Percentiles rank a stretch among this genome's conserved stretches.
Evolutionary conservation across 1,284 basidiomycete genomes (phyloP).

Genomic region (Megacollybia platyphylla): DNA sequence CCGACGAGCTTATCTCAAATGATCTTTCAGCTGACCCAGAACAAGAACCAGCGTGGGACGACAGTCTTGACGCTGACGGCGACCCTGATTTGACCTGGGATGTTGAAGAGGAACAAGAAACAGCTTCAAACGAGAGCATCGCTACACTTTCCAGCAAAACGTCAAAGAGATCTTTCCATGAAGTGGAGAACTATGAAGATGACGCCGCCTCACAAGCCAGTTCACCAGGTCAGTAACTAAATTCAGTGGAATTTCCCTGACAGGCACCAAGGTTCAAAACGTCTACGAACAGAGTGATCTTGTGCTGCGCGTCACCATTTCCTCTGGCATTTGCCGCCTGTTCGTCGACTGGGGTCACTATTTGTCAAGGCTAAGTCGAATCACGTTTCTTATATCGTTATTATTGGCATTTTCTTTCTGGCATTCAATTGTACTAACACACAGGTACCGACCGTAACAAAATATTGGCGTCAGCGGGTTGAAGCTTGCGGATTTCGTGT

Average conservation of each 20-base stretch:
- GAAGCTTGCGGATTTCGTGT: too few relatives aligned
- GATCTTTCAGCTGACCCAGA: conserved; percentile 4
- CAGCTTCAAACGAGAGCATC: conserved; percentile 23
- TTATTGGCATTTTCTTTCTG: too few relatives aligned
- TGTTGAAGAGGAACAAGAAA: conserved; percentile 16
- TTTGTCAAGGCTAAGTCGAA: too few relatives aligned
- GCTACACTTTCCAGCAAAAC: conserved; percentile 32
- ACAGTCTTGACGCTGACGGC: conserved; percentile 18
- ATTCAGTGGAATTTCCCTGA: neutral
- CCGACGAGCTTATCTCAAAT: neutral
- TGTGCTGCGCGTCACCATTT: neutral
- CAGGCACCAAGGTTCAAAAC: conserved; percentile 6
- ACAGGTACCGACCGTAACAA: too few relatives aligned
- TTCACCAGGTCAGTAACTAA: conserved; percentile 28
- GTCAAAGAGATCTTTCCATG: conserved; percentile 35
- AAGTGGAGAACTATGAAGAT: conserved; percentile 27
- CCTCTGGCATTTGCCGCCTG: too few relatives aligned
- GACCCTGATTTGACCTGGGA: conserved; percentile 18
- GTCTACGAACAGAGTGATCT: conserved; percentile 5
- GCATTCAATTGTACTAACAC: too few relatives aligned
- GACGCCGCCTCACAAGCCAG: conserved; percentile 16
- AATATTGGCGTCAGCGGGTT: too few relatives aligned
- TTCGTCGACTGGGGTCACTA: too few relatives aligned
- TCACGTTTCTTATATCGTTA: too few relatives aligned
- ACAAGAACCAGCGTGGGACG: conserved; percentile 14